A percentile compares a stretch with the other conserved stretches of the same genome.
Conservation (phyloP, 352 stramenopile genomes). For the Phytophthora crassamura region DNA sequence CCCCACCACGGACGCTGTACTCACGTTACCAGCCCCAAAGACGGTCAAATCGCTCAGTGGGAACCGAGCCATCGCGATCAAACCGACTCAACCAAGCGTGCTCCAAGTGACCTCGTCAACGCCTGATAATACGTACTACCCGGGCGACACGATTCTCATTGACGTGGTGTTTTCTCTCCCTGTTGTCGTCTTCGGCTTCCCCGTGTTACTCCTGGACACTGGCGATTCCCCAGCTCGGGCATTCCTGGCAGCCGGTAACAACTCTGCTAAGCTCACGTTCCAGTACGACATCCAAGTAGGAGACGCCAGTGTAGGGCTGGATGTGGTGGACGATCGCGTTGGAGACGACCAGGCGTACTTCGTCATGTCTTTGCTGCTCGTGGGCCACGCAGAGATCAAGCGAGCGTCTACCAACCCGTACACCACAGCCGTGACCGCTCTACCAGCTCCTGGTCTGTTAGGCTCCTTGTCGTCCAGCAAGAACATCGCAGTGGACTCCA, state of each 20-base stretch:
- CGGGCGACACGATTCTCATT: conserved; percentile 61
- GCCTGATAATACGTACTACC: conserved; percentile 58
- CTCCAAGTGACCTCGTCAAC: conserved; percentile 41
- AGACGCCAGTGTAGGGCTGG: conserved; percentile 46
- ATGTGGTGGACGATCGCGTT: conserved; percentile 61
- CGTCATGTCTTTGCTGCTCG: conserved; percentile 49
- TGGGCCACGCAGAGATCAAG: conserved; percentile 49
- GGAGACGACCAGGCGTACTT: conserved; percentile 50
- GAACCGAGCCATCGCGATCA: conserved; percentile 60
- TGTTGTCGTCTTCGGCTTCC: conserved; percentile 62
- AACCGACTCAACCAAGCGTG: conserved; percentile 54
- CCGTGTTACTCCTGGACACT: conserved; percentile 45
- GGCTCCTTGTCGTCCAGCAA: conserved; percentile 56
- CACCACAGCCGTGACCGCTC: conserved; percentile 46
- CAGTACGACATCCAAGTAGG: conserved; percentile 50
- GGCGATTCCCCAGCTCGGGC: conserved; percentile 27
- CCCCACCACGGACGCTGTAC: conserved; percentile 45
- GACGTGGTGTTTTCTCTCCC: conserved; percentile 69
- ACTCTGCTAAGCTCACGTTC: conserved; percentile 55
- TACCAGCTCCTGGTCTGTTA: conserved; percentile 52
- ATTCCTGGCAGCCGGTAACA: conserved; percentile 43
- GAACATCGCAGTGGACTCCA: conserved; percentile 57
- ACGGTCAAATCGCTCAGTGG: conserved; percentile 56
- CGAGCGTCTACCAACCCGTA: conserved; percentile 50
- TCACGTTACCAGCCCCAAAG: conserved; percentile 53